These are phyloP conservation scores for Laburnicola sp. DNA, from an alignment of 2,329 filamentous ascomycete genomes.

Conservation along the genomic window DNA sequence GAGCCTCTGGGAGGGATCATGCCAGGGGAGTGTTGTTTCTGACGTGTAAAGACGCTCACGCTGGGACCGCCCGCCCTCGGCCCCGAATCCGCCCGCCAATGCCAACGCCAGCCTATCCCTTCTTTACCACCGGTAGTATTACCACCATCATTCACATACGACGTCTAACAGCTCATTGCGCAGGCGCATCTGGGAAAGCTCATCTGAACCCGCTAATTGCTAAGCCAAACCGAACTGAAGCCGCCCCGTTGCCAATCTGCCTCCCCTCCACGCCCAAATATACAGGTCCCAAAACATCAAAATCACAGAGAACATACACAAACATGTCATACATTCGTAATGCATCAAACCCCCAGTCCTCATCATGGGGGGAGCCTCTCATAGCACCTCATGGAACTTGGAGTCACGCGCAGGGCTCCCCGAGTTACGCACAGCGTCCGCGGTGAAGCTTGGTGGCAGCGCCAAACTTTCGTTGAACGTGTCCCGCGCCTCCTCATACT, in stretches of 20 bases:
- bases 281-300: not conserved
- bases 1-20: conserved; percentile 5
- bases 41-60: not conserved
- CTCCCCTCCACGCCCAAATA: no score
- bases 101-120: not conserved
- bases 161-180: not conserved
- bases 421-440: conserved; percentile 25
- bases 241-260: no score
- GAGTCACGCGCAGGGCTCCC: conserved; percentile 40
- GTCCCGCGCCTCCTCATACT: conserved; percentile 58
- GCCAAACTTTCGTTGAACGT: conserved; percentile 52
- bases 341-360: not conserved
- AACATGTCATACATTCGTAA: conserved; percentile 4
- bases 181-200: not conserved
- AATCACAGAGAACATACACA: not conserved
- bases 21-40: conserved; percentile 1
- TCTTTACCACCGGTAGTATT: no score
- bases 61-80: not conserved
- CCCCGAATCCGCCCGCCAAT: not conserved
- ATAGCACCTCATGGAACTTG: conserved; percentile 37
- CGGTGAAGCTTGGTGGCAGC: conserved; percentile 46
- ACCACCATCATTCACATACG: not conserved
- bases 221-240: no score
- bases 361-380: not conserved
- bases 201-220: no score